Conservation (phyloP, 495 filamentous ascomycete species). For the Aspergillus homomorphus region DNA sequence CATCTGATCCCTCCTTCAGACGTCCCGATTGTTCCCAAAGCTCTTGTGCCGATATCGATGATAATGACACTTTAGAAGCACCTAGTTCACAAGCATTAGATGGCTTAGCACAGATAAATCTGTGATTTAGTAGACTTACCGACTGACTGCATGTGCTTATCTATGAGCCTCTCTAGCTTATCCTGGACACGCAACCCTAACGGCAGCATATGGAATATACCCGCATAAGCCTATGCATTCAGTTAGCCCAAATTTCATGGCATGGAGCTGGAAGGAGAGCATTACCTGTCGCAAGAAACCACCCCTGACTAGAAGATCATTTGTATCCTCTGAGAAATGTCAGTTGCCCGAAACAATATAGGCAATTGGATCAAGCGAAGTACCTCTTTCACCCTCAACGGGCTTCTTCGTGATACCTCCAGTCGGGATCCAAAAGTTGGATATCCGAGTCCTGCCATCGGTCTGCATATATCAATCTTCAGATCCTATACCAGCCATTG, state of each 20-base stretch:
- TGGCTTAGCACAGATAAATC: background rate
- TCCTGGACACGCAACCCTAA: constrained; percentile 86
- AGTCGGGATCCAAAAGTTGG: constrained; percentile 73
- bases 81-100: constrained; percentile 44
- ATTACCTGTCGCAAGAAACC: constrained; percentile 76
- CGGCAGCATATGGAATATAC: constrained; percentile 90
- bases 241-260: constrained; percentile 4
- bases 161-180: constrained; percentile 81
- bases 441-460: constrained; percentile 62
- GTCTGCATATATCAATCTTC: constrained; percentile 25
- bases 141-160: constrained; percentile 79
- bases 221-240: constrained; percentile 65
- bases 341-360: background rate
- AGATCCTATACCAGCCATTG: background rate
- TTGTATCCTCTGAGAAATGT: constrained; percentile 53
- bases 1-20: constrained; percentile 58
- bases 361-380: background rate
- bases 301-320: constrained; percentile 70
- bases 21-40: constrained; percentile 75
- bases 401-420: constrained; percentile 63
- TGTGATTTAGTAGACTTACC: constrained; percentile 45
- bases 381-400: constrained; percentile 44
- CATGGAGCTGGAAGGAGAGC: background rate
- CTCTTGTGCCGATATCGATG: constrained; percentile 79
- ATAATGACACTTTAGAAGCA: constrained; percentile 83